Base-by-base conservation (phyloP, 2,329 filamentous ascomycete species). In the Claviceps pazoutovae region DNA sequence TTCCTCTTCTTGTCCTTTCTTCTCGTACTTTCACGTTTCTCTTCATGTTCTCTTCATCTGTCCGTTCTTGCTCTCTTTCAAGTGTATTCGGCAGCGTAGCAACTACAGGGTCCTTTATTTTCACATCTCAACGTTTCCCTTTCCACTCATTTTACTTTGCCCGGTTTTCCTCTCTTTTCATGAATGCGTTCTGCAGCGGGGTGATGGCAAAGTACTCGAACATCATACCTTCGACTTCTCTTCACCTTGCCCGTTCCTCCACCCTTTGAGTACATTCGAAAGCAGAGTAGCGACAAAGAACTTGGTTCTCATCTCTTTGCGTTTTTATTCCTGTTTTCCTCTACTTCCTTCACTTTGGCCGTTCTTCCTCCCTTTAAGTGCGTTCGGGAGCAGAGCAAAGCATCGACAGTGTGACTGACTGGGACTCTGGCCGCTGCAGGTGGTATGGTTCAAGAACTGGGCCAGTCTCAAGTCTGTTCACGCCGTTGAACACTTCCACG, bases 401-500 rank as follows among this genome's bases (percentile, higher is more conserved):
- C 3, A 14, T 44, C 1, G 19, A 44, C 5, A 21, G 5, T 8
- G 42, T 21, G 23, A 46, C 43, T 46, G 43, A 37, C 26, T 21
- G 26, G 26, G 14, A 34, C 1, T 1, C 30, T 43, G 39, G 39
- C n/a, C 23, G 19, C 19, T 45, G 11, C 41, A 71, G 65, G 61
- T 71, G 21, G 56, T 66, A 51, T 66, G 63, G 64, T 79, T 86
- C 51, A 70, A 86, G 71, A 97, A 97, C 62, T 95, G 89, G 88
- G 78, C 74, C 51, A 79, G 77, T 16, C 70, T 96, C 58, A 95
- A 95, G 71, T 93, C 85, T 23, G 80, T 97, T 30, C 80, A 88
- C 59, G 81, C 86, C 1, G 80, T 97, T 11, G 90, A 96, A 72
- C 91, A 97, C 65, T 93, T 97, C 62, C 91, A 97, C 66, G 84